Evolutionary conservation across 2,329 filamentous ascomycete genomes (phyloP).

Genomic region (Coniella vitis): DNA sequence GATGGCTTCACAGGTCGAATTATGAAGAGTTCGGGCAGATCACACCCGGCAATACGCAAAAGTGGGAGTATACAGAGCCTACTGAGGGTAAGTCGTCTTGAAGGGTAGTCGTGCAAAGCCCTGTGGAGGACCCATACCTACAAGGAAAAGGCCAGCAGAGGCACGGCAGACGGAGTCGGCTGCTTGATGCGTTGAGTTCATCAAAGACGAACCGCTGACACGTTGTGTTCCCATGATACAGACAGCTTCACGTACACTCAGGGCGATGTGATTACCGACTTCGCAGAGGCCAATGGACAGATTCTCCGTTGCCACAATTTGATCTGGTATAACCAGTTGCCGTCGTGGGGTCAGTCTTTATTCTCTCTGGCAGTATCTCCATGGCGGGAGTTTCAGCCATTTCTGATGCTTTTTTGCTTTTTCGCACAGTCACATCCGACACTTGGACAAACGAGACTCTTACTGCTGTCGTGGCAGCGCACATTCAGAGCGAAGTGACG

Average conservation of each 20-base stretch:
- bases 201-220: too few species aligned
- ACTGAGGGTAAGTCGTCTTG: slow-evolving; percentile 27
- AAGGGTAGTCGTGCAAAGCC: too few species aligned
- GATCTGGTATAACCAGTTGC: slow-evolving; percentile 46
- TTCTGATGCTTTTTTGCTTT: too few species aligned
- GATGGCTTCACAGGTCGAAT: too few species aligned
- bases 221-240: slow-evolving; percentile 22
- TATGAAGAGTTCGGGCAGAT: slow-evolving; percentile 56
- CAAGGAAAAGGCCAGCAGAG: too few species aligned
- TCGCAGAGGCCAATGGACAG: slow-evolving; percentile 42
- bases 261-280: slow-evolving; percentile 46
- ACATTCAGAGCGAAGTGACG: slow-evolving; percentile 51
- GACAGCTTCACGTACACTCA: slow-evolving; percentile 50
- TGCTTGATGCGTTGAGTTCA: too few species aligned
- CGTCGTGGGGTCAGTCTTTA: slow-evolving; percentile 35
- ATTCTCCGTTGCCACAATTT: slow-evolving; percentile 56
- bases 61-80: slow-evolving; percentile 59
- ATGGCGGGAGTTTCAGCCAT: too few species aligned
- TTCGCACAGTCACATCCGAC: slow-evolving; percentile 27
- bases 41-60: slow-evolving; percentile 57
- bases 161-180: too few species aligned
- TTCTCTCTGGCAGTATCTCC: background rate
- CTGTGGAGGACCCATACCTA: too few species aligned
- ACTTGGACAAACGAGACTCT: slow-evolving; percentile 55
- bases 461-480: slow-evolving; percentile 44